phyloP scores from a whole-genome alignment of 2,329 filamentous ascomycete genomes.

The Amesomyces nigricolor region DNA sequence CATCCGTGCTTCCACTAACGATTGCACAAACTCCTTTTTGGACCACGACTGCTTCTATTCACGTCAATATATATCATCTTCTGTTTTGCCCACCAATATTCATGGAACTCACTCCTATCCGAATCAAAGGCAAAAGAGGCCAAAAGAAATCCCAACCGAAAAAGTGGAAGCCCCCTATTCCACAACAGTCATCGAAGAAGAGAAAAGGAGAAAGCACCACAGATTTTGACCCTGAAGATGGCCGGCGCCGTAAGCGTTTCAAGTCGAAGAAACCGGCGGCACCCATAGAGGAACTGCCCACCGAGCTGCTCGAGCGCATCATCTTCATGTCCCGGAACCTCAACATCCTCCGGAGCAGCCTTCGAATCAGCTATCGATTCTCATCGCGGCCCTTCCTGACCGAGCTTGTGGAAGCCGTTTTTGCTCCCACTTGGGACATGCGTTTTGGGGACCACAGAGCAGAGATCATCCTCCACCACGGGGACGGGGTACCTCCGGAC shows the following conservation, averaged over 20 bases:
- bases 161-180: slow-evolving; percentile 15
- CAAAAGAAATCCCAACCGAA: slow-evolving; percentile 10
- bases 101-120: slow-evolving; percentile 47
- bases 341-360: slow-evolving; percentile 41
- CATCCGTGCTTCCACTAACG: too few relatives aligned
- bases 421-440: slow-evolving; percentile 37
- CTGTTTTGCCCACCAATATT: background rate
- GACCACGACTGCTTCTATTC: background rate
- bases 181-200: background rate
- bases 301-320: slow-evolving; percentile 50
- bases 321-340: slow-evolving; percentile 46
- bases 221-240: background rate
- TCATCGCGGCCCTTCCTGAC: slow-evolving; percentile 35
- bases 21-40: too few relatives aligned
- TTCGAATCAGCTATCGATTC: slow-evolving; percentile 41
- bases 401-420: slow-evolving; percentile 34
- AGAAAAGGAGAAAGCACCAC: slow-evolving; percentile 10
- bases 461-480: slow-evolving; percentile 15
- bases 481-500: slow-evolving; percentile 12
- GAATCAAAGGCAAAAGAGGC: slow-evolving; percentile 39
- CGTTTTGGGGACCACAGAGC: slow-evolving; percentile 28
- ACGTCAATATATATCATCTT: background rate
- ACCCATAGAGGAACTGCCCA: slow-evolving; percentile 37
- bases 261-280: slow-evolving; percentile 24
- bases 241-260: background rate